These are phyloP conservation scores for Aureobasidium sp. DNA, from an alignment of 2,329 filamentous ascomycete genomes.

Conservation along the genomic window DNA sequence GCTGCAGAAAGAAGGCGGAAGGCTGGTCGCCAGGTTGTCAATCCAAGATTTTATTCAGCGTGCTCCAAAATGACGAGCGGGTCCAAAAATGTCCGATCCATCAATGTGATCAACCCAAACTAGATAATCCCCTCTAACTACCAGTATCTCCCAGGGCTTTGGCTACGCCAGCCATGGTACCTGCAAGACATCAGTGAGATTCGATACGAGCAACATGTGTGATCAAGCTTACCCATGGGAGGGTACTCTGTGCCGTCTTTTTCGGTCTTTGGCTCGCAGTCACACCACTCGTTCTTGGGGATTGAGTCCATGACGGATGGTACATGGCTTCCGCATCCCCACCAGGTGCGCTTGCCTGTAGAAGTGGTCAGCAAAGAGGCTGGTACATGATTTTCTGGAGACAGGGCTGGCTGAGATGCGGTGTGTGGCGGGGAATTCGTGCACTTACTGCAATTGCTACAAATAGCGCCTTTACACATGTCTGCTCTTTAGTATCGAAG, in stretches of 20 bases:
- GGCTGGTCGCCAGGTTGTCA: neutral
- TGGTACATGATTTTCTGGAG: slow-evolving; percentile 15
- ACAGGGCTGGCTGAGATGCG: slow-evolving; percentile 10
- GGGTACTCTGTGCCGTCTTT: slow-evolving; percentile 32
- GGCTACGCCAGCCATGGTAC: slow-evolving; percentile 24
- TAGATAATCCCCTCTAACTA: slow-evolving; percentile 15
- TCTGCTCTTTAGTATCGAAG: neutral
- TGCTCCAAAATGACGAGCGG: neutral
- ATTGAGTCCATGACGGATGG: slow-evolving; percentile 53
- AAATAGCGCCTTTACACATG: slow-evolving; percentile 63
- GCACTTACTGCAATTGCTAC: slow-evolving; percentile 51
- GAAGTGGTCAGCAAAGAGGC: slow-evolving; percentile 2
- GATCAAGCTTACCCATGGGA: slow-evolving; percentile 16
- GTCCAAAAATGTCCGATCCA: neutral
- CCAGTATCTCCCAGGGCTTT: slow-evolving; percentile 25
- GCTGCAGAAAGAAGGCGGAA: neutral
- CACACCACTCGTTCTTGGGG: slow-evolving; percentile 55
- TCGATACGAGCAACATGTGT: neutral
- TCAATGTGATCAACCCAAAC: neutral
- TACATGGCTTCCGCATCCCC: slow-evolving; percentile 28
- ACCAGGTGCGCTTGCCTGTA: slow-evolving; percentile 29
- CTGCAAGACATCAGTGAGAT: slow-evolving; percentile 19
- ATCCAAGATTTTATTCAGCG: neutral
- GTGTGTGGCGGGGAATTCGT: neutral
- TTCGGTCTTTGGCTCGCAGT: slow-evolving; percentile 57